These are phyloP conservation scores for Penicillium frequentans DNA, from an alignment of 2,329 filamentous ascomycete genomes.

Conservation along the genomic window DNA sequence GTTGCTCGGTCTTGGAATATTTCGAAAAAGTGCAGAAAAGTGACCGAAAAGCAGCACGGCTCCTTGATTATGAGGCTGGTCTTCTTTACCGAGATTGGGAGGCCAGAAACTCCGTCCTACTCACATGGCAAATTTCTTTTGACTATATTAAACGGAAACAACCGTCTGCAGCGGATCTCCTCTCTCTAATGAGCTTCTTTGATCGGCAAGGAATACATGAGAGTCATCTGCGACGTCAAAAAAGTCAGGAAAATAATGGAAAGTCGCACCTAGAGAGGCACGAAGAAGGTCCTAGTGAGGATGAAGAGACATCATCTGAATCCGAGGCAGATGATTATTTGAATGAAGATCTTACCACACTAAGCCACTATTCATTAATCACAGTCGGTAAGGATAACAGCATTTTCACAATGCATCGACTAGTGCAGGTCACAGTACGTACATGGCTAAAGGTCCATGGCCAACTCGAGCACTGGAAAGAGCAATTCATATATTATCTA, in stretches of 20 bases:
- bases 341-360: slow-evolving; percentile 21
- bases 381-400: slow-evolving; percentile 1
- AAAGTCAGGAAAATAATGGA: background rate
- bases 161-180: background rate
- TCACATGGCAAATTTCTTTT: background rate
- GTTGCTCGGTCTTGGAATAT: slow-evolving; percentile 7
- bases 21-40: background rate
- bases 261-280: too few relatives aligned
- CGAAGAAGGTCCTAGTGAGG: background rate
- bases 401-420: slow-evolving; percentile 26
- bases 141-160: background rate
- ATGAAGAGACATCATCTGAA: background rate
- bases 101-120: background rate
- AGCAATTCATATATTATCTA: slow-evolving; percentile 19
- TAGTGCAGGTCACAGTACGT: slow-evolving; percentile 25
- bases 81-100: background rate
- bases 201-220: slow-evolving; percentile 30
- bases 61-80: background rate
- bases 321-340: slow-evolving; percentile 2
- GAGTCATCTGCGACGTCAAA: background rate
- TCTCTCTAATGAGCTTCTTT: slow-evolving; percentile 28
- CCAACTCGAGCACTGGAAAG: slow-evolving; percentile 27
- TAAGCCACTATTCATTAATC: slow-evolving; percentile 24
- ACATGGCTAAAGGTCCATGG: slow-evolving; percentile 27
- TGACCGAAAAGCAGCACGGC: background rate